Base-by-base conservation (phyloP, 768 basidiomycete species). In the Neoboletus brunneissimus region DNA sequence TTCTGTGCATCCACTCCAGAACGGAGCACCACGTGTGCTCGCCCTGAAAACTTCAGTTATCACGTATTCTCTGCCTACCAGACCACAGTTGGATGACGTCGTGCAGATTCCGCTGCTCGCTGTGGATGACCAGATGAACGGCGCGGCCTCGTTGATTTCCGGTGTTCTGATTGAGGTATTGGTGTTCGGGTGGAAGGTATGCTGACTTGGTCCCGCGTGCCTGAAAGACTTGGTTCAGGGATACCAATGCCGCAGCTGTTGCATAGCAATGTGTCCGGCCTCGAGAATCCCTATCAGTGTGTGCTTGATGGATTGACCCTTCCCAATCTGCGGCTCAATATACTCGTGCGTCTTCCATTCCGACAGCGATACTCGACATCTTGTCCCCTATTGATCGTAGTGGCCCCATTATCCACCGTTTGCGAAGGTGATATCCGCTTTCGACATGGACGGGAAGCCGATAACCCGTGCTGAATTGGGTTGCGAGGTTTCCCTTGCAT, bases 361-460 rank as follows among this genome's bases (percentile, higher is more conserved):
- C 35, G 7, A 41, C 16, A 20, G 7, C 15, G 16, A n/a, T 27
- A 12, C 31, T 16, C 25, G 15, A 34, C 15, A 27, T 48, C 43
- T 56, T 20, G 55, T 59, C 34, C 2, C 41, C 4, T n/a, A 27
- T 48, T 8, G 6, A 54, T 18, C 25, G 27, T 18, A 69, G 67
- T 69, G 67, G 67, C 67, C 67, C 27, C 34, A 67, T 42, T 70
- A 70, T 20, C 58, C 59, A 31, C 58, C 61, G 10, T 70, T 65
- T 43, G 52, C 32, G 11, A 69, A 70, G 49, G 16, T 50, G 12
- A 63, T 69, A 35, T 65, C 68, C 29, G 64, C 66, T 34, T 55
- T 64, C 34, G 65, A 61, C 35, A 48, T 27, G 18, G 58, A 62
- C 4, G 54, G 60, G 4, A 64, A 57, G 37, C 53, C 60, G 4